phyloP scores from a whole-genome alignment of 257 asterid genomes.

The Penstemon eatonii region DNA sequence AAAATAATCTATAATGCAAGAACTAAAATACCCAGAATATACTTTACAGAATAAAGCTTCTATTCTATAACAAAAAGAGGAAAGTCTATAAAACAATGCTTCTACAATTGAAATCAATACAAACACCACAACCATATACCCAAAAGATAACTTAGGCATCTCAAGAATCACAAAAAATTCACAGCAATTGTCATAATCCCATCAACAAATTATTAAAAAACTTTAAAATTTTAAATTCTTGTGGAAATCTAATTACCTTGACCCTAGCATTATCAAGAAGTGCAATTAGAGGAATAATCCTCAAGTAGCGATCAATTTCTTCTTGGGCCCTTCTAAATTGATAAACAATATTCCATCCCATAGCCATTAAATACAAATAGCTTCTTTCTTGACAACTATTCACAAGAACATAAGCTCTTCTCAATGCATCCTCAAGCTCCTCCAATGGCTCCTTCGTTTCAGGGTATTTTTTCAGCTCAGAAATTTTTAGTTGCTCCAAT shows the following conservation, averaged over 20 bases:
- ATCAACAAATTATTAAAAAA: background rate
- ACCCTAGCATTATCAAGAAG: conserved; percentile 68
- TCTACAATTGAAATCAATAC: too few species aligned
- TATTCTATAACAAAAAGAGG: too few species aligned
- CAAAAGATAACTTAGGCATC: conserved; percentile 11
- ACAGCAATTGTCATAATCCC: background rate
- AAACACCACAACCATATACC: background rate
- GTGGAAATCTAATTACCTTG: conserved; percentile 39
- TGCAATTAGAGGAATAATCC: conserved; percentile 73
- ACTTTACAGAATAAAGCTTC: too few species aligned
- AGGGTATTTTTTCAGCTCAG: conserved; percentile 60
- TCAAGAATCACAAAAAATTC: conserved; percentile 7
- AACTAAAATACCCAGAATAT: too few species aligned
- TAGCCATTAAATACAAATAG: conserved; percentile 70
- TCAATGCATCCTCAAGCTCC: conserved; percentile 68
- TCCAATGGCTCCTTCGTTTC: conserved; percentile 85
- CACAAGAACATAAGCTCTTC: conserved; percentile 67
- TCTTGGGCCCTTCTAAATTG: conserved; percentile 76
- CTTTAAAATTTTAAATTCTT: too few species aligned
- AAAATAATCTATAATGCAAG: background rate
- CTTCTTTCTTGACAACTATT: conserved; percentile 77
- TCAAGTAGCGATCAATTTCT: conserved; percentile 77
- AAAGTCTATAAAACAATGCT: too few species aligned
- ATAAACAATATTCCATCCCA: conserved; percentile 88
- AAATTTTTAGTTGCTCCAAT: conserved; percentile 67